Evolutionary conservation across 768 basidiomycete species (phyloP), one percentile per base, ranked within the genome.

Genomic region (Mycena haematopus): DNA sequence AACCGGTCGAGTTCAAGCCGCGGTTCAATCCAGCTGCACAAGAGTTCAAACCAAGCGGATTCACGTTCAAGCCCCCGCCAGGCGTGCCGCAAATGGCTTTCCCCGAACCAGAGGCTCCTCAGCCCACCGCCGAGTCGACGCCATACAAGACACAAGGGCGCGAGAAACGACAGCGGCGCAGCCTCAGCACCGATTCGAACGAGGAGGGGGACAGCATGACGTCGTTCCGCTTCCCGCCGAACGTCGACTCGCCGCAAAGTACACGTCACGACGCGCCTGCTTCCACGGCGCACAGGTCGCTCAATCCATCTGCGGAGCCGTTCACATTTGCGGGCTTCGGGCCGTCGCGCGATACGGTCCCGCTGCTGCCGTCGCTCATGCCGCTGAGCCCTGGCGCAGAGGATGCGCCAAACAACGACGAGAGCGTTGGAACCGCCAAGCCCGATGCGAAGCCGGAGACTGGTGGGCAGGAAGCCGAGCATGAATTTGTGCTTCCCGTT

Each of bases 11-110:
- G 21, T 66, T 66, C 49, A 66, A 66, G 70, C 86, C 85, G 7
- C 82, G 35, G 22, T 67, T 67, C 54, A 67, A 67, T 70, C 86
- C 85, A 6, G 82, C 88, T 22, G 93, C 93, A 2, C 83, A 83
- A 15, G 93, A 93, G 73, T 95, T 95, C 76, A 93, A 89, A 70
- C 93, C 93, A 9, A 74, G 76, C 3, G 82, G 82, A 19, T 94
- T 94, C 75, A 91, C 85, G 19, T 94, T 95, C 83, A 80, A 82
- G n/a, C 84, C 87, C 31, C 88, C 90, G 15, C 74, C 84, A 11
- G 88, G 84, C 52, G 84, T 85, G 7, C 89, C 91, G 19, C 80
- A 84, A 50, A 80, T 92, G 75, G 76, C 83, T 10, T 74, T 81
- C 45, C 72, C 70, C 6, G 59, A 71, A 9, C 71, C 71, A 9